Evolutionary conservation across 768 basidiomycete genomes (phyloP).

Genomic region (Boletus barrowsii): DNA sequence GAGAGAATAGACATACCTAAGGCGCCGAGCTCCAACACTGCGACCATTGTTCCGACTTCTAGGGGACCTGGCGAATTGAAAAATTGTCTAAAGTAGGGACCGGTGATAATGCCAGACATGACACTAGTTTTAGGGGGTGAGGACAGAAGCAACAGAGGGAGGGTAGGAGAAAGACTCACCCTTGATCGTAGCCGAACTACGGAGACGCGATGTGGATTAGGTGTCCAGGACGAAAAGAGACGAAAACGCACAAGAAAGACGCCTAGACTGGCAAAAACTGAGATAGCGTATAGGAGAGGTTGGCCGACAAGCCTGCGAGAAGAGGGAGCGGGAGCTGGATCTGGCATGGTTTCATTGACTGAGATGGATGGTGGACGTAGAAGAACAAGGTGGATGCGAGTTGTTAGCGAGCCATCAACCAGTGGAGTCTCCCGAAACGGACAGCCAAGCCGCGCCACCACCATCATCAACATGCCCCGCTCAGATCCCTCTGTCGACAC

Average conservation of each 20-base stretch:
- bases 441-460: constrained; percentile 17
- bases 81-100: constrained; percentile 75
- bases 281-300: constrained; percentile 74
- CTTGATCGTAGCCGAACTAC: constrained; percentile 86
- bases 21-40: constrained; percentile 91
- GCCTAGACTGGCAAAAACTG: constrained; percentile 78
- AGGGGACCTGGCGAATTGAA: constrained; percentile 75
- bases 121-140: constrained; percentile 45
- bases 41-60: constrained; percentile 90
- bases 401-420: not conserved
- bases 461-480: constrained; percentile 52
- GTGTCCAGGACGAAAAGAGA: not conserved
- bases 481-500: constrained; percentile 64
- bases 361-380: constrained; percentile 15
- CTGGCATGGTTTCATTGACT: constrained; percentile 55
- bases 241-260: constrained; percentile 69
- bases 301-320: constrained; percentile 68
- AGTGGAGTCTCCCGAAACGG: constrained; percentile 19
- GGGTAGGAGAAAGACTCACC: constrained; percentile 40
- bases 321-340: constrained; percentile 24
- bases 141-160: not conserved
- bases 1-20: constrained; percentile 54
- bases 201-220: not conserved
- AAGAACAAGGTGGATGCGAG: constrained; percentile 7
- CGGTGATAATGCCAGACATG: constrained; percentile 91